Conservation (phyloP, 805 yeast genomes). For the Saturnispora quitensis region DNA sequence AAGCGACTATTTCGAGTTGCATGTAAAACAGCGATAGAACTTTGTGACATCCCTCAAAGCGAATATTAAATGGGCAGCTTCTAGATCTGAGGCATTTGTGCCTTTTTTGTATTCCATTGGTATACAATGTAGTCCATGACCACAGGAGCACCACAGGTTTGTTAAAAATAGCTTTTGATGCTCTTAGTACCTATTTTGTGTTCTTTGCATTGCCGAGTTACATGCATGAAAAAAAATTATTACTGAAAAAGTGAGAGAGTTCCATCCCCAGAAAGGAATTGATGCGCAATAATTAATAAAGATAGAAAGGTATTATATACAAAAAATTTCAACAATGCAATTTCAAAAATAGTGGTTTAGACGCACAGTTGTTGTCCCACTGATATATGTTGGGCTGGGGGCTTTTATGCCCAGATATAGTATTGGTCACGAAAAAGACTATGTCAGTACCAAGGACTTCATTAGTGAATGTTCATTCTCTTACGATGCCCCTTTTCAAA, state of each 20-base stretch:
- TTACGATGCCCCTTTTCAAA: too few relatives aligned
- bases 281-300: background rate
- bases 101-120: background rate
- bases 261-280: background rate
- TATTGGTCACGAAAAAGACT: too few relatives aligned
- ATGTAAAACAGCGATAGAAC: background rate
- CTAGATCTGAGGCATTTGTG: background rate
- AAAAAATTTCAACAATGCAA: background rate
- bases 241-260: background rate
- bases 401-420: too few relatives aligned
- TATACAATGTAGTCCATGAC: background rate
- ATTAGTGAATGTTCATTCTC: too few relatives aligned
- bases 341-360: background rate
- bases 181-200: background rate
- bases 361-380: background rate
- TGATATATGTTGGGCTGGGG: too few relatives aligned
- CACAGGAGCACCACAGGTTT: background rate
- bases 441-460: too few relatives aligned
- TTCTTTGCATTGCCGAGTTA: background rate
- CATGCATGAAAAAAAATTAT: background rate
- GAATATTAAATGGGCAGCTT: background rate
- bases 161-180: background rate
- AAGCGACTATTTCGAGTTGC: background rate
- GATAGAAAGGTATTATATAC: background rate
- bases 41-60: background rate